phyloP scores from a whole-genome alignment of 2,329 filamentous ascomycete genomes.

The Alternaria ventricosa region DNA sequence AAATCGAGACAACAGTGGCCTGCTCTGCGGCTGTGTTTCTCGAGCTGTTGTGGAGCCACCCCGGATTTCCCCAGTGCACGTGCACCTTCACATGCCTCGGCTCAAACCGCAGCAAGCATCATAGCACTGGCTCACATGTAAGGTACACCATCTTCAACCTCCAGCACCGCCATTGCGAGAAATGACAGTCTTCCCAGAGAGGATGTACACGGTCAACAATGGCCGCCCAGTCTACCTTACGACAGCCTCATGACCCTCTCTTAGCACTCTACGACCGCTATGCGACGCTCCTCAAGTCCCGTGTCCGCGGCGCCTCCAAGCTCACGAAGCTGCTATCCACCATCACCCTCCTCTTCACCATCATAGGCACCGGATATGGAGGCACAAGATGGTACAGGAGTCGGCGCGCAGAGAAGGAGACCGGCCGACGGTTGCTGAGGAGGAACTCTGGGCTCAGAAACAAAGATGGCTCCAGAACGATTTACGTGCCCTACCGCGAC shows the following conservation, averaged over 20 bases:
- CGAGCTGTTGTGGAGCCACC: constrained; percentile 7
- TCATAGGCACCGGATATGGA: constrained; percentile 80
- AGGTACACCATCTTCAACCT: constrained; percentile 12
- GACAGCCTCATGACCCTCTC: constrained; percentile 54
- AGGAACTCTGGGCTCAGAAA: constrained; percentile 92
- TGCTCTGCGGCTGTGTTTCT: neutral
- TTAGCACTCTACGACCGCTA: constrained; percentile 57
- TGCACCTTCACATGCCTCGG: constrained; percentile 36
- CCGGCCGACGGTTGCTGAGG: constrained; percentile 80
- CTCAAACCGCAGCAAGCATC: constrained; percentile 16
- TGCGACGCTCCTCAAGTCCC: constrained; percentile 55
- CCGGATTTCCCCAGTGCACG: constrained; percentile 24
- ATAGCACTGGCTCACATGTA: constrained; percentile 27
- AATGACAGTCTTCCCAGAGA: constrained; percentile 30
- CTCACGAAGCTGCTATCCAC: constrained; percentile 77
- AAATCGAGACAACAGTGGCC: neutral
- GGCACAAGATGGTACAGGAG: constrained; percentile 78
- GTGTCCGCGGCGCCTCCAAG: constrained; percentile 69
- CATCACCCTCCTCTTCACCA: constrained; percentile 75
- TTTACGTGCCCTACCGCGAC: constrained; percentile 92
- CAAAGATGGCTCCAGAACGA: constrained; percentile 92
- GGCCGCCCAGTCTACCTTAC: constrained; percentile 86
- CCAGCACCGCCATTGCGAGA: constrained; percentile 14
- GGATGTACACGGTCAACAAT: constrained; percentile 59
- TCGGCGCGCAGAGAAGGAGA: constrained; percentile 77